phyloP scores from a whole-genome alignment of 2,329 filamentous ascomycete species.

The Phoma sp. region DNA sequence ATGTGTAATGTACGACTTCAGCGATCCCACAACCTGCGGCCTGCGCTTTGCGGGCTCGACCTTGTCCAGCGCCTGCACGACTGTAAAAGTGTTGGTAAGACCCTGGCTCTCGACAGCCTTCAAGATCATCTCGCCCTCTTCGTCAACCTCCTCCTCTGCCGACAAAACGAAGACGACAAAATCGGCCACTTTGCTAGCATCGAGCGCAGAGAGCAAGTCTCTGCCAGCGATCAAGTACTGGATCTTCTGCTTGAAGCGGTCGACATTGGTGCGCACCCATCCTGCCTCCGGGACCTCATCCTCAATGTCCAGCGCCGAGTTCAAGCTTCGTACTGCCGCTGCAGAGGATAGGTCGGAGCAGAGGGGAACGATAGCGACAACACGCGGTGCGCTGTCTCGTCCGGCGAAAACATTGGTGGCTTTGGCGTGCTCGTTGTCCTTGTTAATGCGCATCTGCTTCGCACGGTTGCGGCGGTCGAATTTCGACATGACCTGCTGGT shows the following conservation, averaged over 20 bases:
- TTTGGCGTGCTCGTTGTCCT: constrained; percentile 81
- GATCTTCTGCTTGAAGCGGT: constrained; percentile 93
- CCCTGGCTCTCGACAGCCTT: constrained; percentile 91
- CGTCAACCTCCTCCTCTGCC: constrained; percentile 81
- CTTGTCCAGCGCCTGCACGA: constrained; percentile 78
- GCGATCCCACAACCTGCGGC: constrained; percentile 75
- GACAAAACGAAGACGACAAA: constrained; percentile 89
- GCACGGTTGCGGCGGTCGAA: constrained; percentile 93
- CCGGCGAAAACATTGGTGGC: constrained; percentile 84
- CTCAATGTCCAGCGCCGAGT: constrained; percentile 79
- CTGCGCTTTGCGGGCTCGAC: constrained; percentile 81
- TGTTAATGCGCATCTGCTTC: constrained; percentile 83
- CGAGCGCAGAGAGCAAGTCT: constrained; percentile 77
- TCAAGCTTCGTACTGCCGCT: constrained; percentile 72
- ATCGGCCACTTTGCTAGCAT: constrained; percentile 87
- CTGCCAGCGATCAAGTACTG: constrained; percentile 79
- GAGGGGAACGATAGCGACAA: constrained; percentile 86
- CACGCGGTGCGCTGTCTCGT: constrained; percentile 81
- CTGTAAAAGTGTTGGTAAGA: constrained; percentile 87
- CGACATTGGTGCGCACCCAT: constrained; percentile 71
- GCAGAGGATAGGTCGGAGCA: constrained; percentile 73
- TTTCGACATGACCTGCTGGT: constrained; percentile 98
- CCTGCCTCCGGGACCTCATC: constrained; percentile 65
- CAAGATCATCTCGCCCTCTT: constrained; percentile 82
- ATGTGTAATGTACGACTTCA: constrained; percentile 91